Base-by-base conservation (phyloP, 495 filamentous ascomycete species). In the Astrothelium subdiscretum region DNA sequence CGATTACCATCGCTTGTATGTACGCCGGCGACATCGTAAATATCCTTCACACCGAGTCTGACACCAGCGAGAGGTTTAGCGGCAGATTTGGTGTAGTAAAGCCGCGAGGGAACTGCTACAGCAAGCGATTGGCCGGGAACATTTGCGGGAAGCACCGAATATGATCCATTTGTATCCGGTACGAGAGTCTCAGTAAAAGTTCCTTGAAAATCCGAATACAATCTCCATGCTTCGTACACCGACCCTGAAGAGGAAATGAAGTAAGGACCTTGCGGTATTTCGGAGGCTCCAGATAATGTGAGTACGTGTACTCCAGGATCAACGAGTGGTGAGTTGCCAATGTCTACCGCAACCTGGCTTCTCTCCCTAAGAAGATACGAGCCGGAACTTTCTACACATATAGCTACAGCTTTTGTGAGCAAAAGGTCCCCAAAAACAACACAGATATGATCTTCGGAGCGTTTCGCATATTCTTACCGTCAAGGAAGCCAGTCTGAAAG, bases 21-120 rank as follows among this genome's bases (percentile, higher is more conserved):
- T 1, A 83, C 66, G 2, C 85, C 84, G 0, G 74, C 75, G 11
- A 87, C 69, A 31, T 83, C 75, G 68, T 79, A 83, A 58, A 85
- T 81, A 63, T 87, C 85, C 70, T 88, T 88, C 64, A 87, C 73
- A 1, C 78, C 82, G 2, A 85, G 62, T 12, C 85, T 74, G n/a
- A 77, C 65, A 31, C 73, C 73, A 0, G 70, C 69, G 2, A 76
- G 62, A 3, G 73, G 74, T 59, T 74, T 71, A 20, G 63, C 65
- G 5, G 63, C 63, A 0, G 70, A 69, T 22, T 61, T 63, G 18
- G 60, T 69, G 71, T 70, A 76, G 67, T 85, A 84, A 0, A 86
- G 72, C 5, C 80, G 72, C 18, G 81, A 84, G 0, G 83, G 82
- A 0, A 85, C 81, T 4, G 74, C 74, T 40, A 79, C 69, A 31